phyloP scores from a whole-genome alignment of 2,329 filamentous ascomycete genomes.

The Arthrobotrys sinensis region DNA sequence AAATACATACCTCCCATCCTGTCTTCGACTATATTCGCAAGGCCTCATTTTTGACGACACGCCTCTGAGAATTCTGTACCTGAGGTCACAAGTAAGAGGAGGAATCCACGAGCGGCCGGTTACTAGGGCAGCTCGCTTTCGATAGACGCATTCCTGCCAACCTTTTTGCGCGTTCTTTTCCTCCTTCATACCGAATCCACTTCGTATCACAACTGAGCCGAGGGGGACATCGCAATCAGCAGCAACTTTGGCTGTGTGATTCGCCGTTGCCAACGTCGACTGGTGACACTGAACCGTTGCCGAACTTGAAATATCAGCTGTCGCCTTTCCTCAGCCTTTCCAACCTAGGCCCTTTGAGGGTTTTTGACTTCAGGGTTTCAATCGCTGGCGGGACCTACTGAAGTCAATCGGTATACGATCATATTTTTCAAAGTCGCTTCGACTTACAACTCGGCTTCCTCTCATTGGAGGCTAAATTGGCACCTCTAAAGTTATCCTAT shows the following conservation, averaged over 20 bases:
- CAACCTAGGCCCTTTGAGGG: constrained; percentile 18
- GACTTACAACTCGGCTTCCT: neutral
- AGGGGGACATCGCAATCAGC: constrained; percentile 13
- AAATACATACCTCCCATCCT: constrained; percentile 32
- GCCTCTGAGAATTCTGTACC: constrained; percentile 34
- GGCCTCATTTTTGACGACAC: constrained; percentile 33
- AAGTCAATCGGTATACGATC: constrained; percentile 32
- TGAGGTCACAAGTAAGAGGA: constrained; percentile 24
- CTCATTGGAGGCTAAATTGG: constrained; percentile 5
- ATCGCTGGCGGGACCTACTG: constrained; percentile 26
- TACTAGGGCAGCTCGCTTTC: constrained; percentile 57
- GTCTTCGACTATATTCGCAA: constrained; percentile 17
- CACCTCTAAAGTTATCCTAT: constrained; percentile 8
- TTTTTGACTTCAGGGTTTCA: constrained; percentile 29
- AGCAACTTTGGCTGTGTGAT: constrained; percentile 4
- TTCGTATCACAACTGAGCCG: constrained; percentile 43
- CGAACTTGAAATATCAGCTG: constrained; percentile 49
- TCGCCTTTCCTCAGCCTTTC: constrained; percentile 17
- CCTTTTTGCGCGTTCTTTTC: constrained; percentile 52
- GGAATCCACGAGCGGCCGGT: constrained; percentile 46
- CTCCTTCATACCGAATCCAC: constrained; percentile 48
- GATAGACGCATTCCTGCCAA: constrained; percentile 58
- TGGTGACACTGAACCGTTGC: neutral
- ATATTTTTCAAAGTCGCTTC: constrained; percentile 46
- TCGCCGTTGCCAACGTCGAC: constrained; percentile 13